A percentile compares a stretch with the other conserved stretches of the same genome.
Conservation (phyloP, 768 basidiomycete genomes). For the Leccinum uliginosum region DNA sequence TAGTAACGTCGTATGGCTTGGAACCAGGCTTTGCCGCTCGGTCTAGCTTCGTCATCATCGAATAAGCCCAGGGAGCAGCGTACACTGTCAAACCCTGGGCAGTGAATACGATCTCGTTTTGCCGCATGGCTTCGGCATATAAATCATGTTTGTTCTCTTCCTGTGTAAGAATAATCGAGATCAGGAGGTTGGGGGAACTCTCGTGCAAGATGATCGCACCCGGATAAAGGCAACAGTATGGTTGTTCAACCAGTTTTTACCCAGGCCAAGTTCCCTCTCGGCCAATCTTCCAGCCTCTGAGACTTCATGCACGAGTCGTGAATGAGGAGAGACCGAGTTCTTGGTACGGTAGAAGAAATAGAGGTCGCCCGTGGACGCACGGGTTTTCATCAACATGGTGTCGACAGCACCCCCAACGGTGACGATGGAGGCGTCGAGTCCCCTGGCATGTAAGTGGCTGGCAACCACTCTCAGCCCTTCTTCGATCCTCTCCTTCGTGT, state of each 20-base stretch:
- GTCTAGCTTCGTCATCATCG: constrained; percentile 8
- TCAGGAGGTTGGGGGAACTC: not conserved
- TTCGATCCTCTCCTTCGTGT: constrained; percentile 4
- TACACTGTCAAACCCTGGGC: constrained; percentile 10
- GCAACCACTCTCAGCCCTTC: constrained; percentile 2
- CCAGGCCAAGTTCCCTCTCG: not conserved
- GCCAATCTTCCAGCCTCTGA: not conserved
- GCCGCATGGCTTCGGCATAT: constrained; percentile 1
- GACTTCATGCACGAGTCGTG: not conserved
- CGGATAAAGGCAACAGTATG: constrained; percentile 6
- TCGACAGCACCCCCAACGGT: constrained; percentile 9
- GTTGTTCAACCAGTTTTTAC: constrained; percentile 7
- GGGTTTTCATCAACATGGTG: constrained; percentile 1
- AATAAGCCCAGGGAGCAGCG: constrained; percentile 10
- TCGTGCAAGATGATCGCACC: not conserved
- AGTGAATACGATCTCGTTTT: constrained; percentile 2
- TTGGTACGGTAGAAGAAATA: constrained; percentile 11
- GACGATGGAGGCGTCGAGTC: constrained; percentile 1
- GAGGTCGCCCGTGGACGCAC: constrained; percentile 8
- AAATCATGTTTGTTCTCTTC: not conserved
- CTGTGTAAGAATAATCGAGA: not conserved
- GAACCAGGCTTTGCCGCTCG: constrained; percentile 2
- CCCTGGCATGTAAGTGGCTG: not conserved
- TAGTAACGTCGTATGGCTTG: constrained; percentile 4
- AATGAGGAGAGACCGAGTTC: not conserved